These are phyloP conservation scores for Stereum hirsutum DNA, from an alignment of 1,284 basidiomycete genomes.

Conservation along the genomic window DNA sequence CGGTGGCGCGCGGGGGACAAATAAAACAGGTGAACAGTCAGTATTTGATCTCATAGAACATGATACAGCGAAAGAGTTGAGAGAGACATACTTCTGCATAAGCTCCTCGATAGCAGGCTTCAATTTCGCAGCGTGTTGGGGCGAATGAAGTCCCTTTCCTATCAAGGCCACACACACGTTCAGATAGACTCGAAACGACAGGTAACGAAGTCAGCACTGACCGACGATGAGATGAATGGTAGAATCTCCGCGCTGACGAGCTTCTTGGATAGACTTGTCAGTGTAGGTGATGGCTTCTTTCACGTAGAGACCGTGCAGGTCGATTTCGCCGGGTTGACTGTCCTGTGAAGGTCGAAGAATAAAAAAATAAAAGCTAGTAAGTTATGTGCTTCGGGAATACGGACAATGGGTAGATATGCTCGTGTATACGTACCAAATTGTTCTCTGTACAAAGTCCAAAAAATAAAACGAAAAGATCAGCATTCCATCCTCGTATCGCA, in stretches of 20 bases:
- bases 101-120: slow-evolving; percentile 90
- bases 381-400: too few species aligned
- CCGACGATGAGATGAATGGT: slow-evolving; percentile 87
- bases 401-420: too few species aligned
- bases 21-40: too few species aligned
- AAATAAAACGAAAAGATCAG: not conserved
- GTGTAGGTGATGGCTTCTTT: slow-evolving; percentile 80
- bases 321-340: slow-evolving; percentile 66
- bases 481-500: too few species aligned
- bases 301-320: slow-evolving; percentile 90
- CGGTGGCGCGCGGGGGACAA: too few species aligned
- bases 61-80: too few species aligned
- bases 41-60: too few species aligned
- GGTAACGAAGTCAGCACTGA: slow-evolving; percentile 24
- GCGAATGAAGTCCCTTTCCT: slow-evolving; percentile 84
- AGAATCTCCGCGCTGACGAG: slow-evolving; percentile 53
- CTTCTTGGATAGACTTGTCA: slow-evolving; percentile 63
- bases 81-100: slow-evolving; percentile 58
- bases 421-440: slow-evolving; percentile 51
- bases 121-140: slow-evolving; percentile 78
- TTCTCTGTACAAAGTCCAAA: slow-evolving; percentile 53
- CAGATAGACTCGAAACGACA: not conserved
- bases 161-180: slow-evolving; percentile 1
- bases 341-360: slow-evolving; percentile 31
- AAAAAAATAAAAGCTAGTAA: not conserved